Base-by-base conservation (phyloP, 495 filamentous ascomycete species). In the Neurospora sp. region DNA sequence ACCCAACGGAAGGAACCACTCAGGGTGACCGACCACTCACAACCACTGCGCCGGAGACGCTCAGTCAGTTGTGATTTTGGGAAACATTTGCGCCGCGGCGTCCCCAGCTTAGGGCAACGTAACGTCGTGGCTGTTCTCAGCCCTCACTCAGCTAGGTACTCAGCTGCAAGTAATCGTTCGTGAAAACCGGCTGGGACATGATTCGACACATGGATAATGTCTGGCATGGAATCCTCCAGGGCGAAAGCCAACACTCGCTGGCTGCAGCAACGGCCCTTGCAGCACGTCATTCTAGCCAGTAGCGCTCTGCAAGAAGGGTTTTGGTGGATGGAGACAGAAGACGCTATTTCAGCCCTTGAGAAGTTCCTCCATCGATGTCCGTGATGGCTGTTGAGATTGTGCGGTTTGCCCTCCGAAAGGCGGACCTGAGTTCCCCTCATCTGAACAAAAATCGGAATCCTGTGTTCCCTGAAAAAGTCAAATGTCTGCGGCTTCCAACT, bases 11-110 rank as follows among this genome's bases (percentile, higher is more conserved):
- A 37, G 31, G 31, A 37, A 37, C 35, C 35, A 37, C 35, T 37
- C 35, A 37, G 35, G 35, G 35, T 37, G 35, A 53, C 69, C 73
- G 35, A 68, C 69, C 73, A 75, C 40, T 70, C 70, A 70, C 71
- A 53, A 37, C 27, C 53, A 65, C 53, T 59, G 12, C 27, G 31
- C 2, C 53, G 48, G 48, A 27, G 20, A 59, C 53, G 27, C 53
- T 16, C 12, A 31, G 22, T 16, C 22, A 16, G 10, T 53, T 31
- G 53, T 35, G 27, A 35, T 61, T 61, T 16, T 61, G 27, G 53
- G 53, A 65, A 65, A 65, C 53, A 65, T 65, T 65, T 65, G 53
- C 53, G 53, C 53, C 14, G 27, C 27, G 53, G 22, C 53, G 22
- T 11, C 31, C 53, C 27, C 27, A 35, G 27, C 53, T 65, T 27